These are phyloP conservation scores for Diospyros lotus DNA, from an alignment of 148 eudicot species.

Conservation along the genomic window DNA sequence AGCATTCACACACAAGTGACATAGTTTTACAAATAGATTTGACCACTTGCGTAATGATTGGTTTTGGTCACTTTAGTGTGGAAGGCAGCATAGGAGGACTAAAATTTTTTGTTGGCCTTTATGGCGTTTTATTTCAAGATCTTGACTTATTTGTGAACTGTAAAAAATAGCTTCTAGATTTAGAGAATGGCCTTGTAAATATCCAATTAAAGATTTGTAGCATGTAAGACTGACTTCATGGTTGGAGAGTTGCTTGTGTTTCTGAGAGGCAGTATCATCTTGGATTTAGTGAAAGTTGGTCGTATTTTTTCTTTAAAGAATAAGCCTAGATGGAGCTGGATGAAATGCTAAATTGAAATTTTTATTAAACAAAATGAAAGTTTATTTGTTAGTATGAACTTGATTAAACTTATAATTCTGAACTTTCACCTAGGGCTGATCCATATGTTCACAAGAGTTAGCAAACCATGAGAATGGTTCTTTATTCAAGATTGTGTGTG, in stretches of 20 bases:
- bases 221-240: not conserved
- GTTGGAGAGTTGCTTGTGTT: not conserved
- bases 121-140: not conserved
- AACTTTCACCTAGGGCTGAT: not conserved
- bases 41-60: not conserved
- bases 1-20: not conserved
- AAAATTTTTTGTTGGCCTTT: not conserved
- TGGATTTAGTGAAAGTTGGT: not conserved
- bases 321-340: not conserved
- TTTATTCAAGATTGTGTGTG: not conserved
- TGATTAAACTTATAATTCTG: not conserved
- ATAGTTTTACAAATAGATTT: too few relatives aligned
- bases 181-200: not conserved
- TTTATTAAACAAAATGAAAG: not conserved
- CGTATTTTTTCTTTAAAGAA: not conserved
- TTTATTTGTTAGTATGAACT: too few relatives aligned
- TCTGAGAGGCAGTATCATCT: too few relatives aligned
- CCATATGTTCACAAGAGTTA: not conserved
- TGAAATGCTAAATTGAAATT: not conserved
- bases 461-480: not conserved
- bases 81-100: not conserved
- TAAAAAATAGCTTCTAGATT: not conserved
- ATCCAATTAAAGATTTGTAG: too few relatives aligned
- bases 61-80: too few relatives aligned
- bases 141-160: not conserved